Percentiles rank a stretch among this genome's conserved stretches.
Conservation (phyloP, 768 basidiomycete species). For the Glaciozyma martinii region DNA sequence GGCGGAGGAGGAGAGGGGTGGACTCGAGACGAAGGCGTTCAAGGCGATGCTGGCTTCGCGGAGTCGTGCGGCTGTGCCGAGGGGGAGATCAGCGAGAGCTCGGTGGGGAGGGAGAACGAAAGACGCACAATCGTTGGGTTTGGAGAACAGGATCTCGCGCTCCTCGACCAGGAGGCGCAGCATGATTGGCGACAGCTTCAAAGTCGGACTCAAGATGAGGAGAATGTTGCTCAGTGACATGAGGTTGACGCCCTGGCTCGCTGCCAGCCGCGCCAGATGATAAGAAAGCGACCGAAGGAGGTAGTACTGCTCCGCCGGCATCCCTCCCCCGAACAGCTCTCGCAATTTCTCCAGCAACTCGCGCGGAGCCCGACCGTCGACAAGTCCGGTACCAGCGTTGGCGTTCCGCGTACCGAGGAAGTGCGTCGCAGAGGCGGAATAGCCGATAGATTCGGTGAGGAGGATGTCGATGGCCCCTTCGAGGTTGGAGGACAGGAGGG, state of each 20-base stretch:
- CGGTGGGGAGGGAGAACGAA: background rate
- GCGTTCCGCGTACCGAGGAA: background rate
- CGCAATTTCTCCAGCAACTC: conserved; percentile 7
- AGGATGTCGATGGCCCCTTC: conserved; percentile 10
- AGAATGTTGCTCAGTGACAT: conserved; percentile 33
- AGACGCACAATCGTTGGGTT: conserved; percentile 7
- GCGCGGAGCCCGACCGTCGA: conserved; percentile 1
- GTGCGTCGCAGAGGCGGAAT: conserved; percentile 4
- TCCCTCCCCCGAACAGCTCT: conserved; percentile 3
- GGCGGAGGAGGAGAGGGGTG: background rate
- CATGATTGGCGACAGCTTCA: conserved; percentile 30
- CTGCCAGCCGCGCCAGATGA: conserved; percentile 28
- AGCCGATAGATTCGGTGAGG: conserved; percentile 1
- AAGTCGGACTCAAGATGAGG: conserved; percentile 33
- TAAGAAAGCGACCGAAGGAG: conserved; percentile 30
- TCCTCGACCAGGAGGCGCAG: conserved; percentile 29
- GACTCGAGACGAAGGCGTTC: background rate
- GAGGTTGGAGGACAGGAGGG: conserved; percentile 12
- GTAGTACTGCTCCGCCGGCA: conserved; percentile 27
- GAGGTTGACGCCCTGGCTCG: conserved; percentile 24
- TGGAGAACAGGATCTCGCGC: conserved; percentile 27
- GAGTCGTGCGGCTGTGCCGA: background rate
- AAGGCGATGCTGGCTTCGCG: background rate
- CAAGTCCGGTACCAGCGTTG: background rate
- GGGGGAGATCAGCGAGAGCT: background rate